Conservation (phyloP, 331 rosid genomes). For the Malus hybrid region DNA sequence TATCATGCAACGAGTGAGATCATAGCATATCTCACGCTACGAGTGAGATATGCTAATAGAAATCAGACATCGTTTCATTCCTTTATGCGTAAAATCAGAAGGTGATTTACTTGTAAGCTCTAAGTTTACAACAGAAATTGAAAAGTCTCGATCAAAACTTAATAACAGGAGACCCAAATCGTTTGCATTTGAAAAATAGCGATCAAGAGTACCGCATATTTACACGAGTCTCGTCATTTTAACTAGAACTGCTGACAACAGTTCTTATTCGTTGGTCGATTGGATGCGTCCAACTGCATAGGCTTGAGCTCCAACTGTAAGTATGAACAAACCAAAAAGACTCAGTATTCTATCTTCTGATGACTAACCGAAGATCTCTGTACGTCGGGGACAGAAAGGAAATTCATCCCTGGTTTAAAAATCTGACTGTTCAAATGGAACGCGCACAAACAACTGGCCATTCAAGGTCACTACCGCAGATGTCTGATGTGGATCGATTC, state of each 20-base stretch:
- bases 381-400: not conserved
- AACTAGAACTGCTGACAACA: not conserved
- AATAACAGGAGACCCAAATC: not conserved
- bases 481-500: not conserved
- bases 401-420: not conserved
- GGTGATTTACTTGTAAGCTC: not conserved
- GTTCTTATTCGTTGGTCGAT: not conserved
- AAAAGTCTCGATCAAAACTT: not conserved
- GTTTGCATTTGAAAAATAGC: not conserved
- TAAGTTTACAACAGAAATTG: not conserved
- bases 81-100: not conserved
- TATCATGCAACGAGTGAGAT: not conserved
- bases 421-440: conserved; percentile 22
- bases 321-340: not conserved
- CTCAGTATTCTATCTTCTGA: not conserved
- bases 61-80: not conserved
- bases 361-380: not conserved
- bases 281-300: not conserved
- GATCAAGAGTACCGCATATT: too few species aligned
- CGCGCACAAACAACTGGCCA: conserved; percentile 29
- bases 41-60: not conserved
- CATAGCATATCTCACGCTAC: too few species aligned
- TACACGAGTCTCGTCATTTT: not conserved
- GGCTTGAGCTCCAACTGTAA: not conserved
- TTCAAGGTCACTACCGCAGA: conserved; percentile 27